Conservation (phyloP, 78 protist species). For the Emiliania huxleyi region DNA sequence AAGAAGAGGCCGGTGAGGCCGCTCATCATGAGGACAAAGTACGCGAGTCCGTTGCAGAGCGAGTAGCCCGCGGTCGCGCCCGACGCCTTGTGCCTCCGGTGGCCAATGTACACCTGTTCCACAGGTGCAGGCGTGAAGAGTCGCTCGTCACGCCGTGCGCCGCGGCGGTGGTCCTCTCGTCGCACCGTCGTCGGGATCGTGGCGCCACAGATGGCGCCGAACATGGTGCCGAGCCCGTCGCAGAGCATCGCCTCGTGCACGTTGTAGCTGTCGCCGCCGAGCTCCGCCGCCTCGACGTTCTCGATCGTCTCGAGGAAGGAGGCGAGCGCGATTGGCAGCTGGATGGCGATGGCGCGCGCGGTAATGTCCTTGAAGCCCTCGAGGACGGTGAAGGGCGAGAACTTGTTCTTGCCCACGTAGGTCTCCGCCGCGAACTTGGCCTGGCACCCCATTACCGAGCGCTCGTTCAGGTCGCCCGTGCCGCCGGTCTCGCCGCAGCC, state of each 20-base stretch:
- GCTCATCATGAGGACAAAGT: background rate
- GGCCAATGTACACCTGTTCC: slow-evolving; percentile 34
- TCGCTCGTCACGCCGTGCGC: no score
- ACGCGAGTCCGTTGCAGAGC: background rate
- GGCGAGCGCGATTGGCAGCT: background rate
- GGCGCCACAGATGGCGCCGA: background rate
- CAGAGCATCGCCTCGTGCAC: background rate
- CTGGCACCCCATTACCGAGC: background rate
- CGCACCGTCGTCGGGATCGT: background rate
- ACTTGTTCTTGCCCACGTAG: background rate
- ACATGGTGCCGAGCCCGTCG: background rate
- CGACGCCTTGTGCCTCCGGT: background rate
- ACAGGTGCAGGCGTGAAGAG: no score
- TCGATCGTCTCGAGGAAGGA: slow-evolving; percentile 9
- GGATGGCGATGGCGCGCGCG: background rate
- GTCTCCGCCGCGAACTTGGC: background rate
- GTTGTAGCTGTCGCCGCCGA: background rate
- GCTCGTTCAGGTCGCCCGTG: background rate
- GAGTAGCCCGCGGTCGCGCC: slow-evolving; percentile 8
- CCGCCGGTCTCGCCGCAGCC: no score
- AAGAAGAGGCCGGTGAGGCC: background rate
- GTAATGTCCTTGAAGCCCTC: background rate
- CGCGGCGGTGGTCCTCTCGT: no score
- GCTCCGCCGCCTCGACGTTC: background rate
- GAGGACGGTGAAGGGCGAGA: background rate